These are phyloP conservation scores for Pseudogymnoascus sp. DNA, from an alignment of 2,329 filamentous ascomycete genomes.

Conservation along the genomic window DNA sequence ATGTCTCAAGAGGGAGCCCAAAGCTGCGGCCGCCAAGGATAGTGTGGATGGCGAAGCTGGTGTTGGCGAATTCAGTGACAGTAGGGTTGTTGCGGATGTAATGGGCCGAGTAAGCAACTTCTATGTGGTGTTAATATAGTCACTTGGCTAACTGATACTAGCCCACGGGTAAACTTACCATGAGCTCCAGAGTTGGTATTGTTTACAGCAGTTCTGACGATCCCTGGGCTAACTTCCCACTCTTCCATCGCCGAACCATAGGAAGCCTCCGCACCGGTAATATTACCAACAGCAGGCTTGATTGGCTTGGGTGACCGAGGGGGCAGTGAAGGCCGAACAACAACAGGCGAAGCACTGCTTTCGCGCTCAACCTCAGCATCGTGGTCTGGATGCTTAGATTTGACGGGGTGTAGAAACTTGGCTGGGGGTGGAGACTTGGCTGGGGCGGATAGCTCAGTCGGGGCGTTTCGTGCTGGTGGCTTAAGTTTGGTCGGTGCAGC, in stretches of 20 bases:
- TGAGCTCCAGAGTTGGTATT: conserved; percentile 16
- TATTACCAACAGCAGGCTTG: not conserved
- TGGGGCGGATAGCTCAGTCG: not conserved
- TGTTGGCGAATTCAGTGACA: conserved; percentile 13
- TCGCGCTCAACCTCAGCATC: not conserved
- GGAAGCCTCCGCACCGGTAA: not conserved
- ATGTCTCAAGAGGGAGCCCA: not conserved
- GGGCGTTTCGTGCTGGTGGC: not conserved
- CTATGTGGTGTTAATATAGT: conserved; percentile 10
- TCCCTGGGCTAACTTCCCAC: conserved; percentile 18
- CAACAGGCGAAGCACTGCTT: not conserved
- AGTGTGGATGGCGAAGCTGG: conserved; percentile 13
- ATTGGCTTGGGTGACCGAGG: not conserved
- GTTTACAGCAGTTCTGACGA: conserved; percentile 3
- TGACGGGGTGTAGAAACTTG: not conserved
- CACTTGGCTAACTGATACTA: not conserved
- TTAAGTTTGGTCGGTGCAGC: not conserved
- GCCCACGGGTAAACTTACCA: conserved; percentile 14
- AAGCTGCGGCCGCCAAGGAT: conserved; percentile 9
- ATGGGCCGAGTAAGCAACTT: conserved; percentile 18
- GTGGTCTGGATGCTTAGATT: not conserved
- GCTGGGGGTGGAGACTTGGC: not conserved
- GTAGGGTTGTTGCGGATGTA: conserved; percentile 13
- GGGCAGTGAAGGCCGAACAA: not conserved
- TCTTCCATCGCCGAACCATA: conserved; percentile 9